Percentiles rank a stretch among this genome's conserved stretches.
Conservation (phyloP, 2,329 filamentous ascomycete genomes). For the Hymenoscyphus albidus region DNA sequence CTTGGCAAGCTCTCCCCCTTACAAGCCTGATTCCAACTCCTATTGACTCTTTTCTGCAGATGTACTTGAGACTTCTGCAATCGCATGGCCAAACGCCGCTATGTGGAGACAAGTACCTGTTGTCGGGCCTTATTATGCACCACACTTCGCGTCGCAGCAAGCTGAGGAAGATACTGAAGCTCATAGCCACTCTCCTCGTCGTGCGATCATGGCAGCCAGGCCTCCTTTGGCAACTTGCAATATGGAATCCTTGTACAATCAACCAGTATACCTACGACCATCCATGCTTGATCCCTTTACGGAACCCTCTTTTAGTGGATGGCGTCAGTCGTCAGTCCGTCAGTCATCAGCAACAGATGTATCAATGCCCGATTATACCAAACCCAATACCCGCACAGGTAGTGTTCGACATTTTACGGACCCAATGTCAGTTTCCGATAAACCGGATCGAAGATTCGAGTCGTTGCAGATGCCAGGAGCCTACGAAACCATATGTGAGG, state of each 20-base stretch:
- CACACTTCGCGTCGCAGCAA: constrained; percentile 35
- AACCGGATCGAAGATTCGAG: constrained; percentile 23
- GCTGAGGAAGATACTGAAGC: constrained; percentile 47
- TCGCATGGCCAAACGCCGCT: constrained; percentile 73
- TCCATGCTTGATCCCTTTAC: constrained; percentile 40
- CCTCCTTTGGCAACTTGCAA: constrained; percentile 20
- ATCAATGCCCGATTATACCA: constrained; percentile 45
- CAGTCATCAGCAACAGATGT: constrained; percentile 34
- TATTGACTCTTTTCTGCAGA: constrained; percentile 43
- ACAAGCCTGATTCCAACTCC: neutral
- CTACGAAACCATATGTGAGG: constrained; percentile 32
- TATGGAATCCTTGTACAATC: constrained; percentile 15
- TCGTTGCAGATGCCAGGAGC: constrained; percentile 27
- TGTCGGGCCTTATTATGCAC: constrained; percentile 33
- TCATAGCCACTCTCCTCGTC: constrained; percentile 60
- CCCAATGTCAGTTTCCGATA: constrained; percentile 27
- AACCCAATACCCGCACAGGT: constrained; percentile 30
- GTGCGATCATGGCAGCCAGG: constrained; percentile 22
- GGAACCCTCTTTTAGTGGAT: constrained; percentile 34
- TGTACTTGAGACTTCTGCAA: constrained; percentile 66
- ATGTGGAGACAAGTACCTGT: constrained; percentile 59
- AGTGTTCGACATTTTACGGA: constrained; percentile 36
- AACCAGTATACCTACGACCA: constrained; percentile 29
- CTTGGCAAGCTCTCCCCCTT: constrained; percentile 50
- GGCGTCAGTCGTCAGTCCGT: constrained; percentile 36